Evolutionary conservation across 495 filamentous ascomycete genomes (phyloP).

Genomic region (Xylaria palmicola): DNA sequence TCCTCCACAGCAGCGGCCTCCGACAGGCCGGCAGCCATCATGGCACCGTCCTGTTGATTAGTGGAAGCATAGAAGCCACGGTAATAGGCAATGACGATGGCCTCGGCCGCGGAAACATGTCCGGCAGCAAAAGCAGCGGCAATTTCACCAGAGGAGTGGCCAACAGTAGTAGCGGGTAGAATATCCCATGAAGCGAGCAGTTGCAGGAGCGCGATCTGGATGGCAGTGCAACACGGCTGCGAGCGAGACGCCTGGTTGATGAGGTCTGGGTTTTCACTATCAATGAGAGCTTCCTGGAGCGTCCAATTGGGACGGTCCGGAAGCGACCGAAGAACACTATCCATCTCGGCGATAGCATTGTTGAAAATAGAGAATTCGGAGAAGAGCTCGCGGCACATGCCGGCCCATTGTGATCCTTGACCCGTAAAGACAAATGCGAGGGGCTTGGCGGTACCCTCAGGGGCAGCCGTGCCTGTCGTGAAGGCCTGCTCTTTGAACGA

Average conservation of each 20-base stretch:
- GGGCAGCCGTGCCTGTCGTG: not conserved
- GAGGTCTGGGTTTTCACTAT: not conserved
- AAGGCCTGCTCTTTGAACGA: not conserved
- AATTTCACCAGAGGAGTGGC: conserved; percentile 61
- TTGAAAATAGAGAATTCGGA: conserved; percentile 12
- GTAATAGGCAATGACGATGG: conserved; percentile 45
- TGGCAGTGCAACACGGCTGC: conserved; percentile 40
- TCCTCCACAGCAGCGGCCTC: conserved; percentile 9
- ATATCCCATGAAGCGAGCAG: conserved; percentile 48
- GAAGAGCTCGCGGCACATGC: conserved; percentile 41
- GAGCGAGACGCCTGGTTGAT: conserved; percentile 20
- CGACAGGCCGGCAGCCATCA: conserved; percentile 40
- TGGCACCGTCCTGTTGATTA: conserved; percentile 26
- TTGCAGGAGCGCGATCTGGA: conserved; percentile 47
- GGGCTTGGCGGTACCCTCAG: conserved; percentile 9
- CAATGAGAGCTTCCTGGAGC: not conserved
- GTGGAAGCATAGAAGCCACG: conserved; percentile 17
- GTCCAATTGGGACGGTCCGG: conserved; percentile 9
- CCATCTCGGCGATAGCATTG: conserved; percentile 18
- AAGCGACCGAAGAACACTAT: conserved; percentile 16
- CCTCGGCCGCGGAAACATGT: conserved; percentile 34
- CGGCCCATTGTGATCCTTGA: conserved; percentile 52
- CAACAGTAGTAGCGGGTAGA: conserved; percentile 42
- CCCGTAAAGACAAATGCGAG: conserved; percentile 40
- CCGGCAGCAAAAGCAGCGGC: conserved; percentile 43